Conservation (phyloP, 202 grass and related monocot genomes). For the Dendrocalamus latiflorus region DNA sequence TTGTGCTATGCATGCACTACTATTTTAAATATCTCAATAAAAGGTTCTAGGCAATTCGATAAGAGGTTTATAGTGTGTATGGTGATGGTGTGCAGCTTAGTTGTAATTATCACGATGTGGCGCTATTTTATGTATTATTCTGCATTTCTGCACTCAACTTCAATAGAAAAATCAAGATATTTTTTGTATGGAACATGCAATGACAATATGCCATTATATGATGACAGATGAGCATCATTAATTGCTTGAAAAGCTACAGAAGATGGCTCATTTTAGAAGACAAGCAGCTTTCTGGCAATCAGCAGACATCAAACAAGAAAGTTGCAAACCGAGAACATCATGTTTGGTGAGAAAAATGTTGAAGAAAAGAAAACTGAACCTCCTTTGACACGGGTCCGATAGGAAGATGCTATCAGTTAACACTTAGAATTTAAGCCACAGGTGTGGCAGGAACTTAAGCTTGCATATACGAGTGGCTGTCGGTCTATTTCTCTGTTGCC, state of each 20-base stretch:
- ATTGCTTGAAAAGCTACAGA: background rate
- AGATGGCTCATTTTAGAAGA: slow-evolving; percentile 16
- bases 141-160: too few species aligned
- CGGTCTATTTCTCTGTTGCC: slow-evolving; percentile 28
- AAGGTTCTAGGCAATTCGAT: too few species aligned
- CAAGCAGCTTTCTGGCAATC: slow-evolving; percentile 6
- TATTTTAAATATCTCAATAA: too few species aligned
- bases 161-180: too few species aligned
- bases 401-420: slow-evolving; percentile 38
- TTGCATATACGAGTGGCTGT: slow-evolving; percentile 39
- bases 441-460: slow-evolving; percentile 14
- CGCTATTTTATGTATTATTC: too few species aligned
- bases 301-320: slow-evolving; percentile 10
- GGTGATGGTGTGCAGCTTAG: too few species aligned
- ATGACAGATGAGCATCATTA: background rate
- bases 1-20: too few species aligned
- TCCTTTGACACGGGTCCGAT: slow-evolving; percentile 22
- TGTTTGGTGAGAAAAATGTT: slow-evolving; percentile 20
- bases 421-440: slow-evolving; percentile 42
- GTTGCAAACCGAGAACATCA: background rate
- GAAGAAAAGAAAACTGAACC: slow-evolving; percentile 5
- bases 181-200: background rate
- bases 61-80: too few species aligned
- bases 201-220: background rate
- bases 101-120: too few species aligned